A percentile compares a stretch with the other conserved stretches of the same genome.
phyloP scores from a whole-genome alignment of 495 filamentous ascomycete genomes.

The Usnea hakonensis region DNA sequence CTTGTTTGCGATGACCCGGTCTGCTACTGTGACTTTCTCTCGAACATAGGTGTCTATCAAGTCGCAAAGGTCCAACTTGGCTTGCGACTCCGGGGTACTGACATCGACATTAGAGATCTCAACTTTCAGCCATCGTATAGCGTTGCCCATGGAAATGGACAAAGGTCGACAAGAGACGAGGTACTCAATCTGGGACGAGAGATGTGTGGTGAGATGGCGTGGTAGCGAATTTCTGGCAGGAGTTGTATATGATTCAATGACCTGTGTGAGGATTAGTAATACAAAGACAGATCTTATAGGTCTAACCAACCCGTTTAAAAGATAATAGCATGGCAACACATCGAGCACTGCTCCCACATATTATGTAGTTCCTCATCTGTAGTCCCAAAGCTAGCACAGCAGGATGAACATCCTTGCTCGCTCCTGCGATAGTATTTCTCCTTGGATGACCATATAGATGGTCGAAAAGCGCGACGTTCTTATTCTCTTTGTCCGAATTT shows the following conservation, averaged over 20 bases:
- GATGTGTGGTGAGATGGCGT: slow-evolving; percentile 84
- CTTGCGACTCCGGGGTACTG: slow-evolving; percentile 63
- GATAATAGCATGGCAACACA: slow-evolving; percentile 80
- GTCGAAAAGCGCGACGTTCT: slow-evolving; percentile 71
- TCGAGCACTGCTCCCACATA: slow-evolving; percentile 84
- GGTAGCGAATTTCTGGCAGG: slow-evolving; percentile 73
- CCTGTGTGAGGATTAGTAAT: slow-evolving; percentile 38
- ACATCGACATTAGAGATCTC: slow-evolving; percentile 81
- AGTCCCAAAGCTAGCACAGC: slow-evolving; percentile 77
- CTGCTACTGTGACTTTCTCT: slow-evolving; percentile 80
- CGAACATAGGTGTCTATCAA: slow-evolving; percentile 86
- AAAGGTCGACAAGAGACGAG: slow-evolving; percentile 86
- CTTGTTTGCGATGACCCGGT: slow-evolving; percentile 70
- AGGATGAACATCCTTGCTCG: slow-evolving; percentile 83
- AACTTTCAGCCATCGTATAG: slow-evolving; percentile 87
- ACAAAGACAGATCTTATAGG: neutral
- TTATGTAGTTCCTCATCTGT: slow-evolving; percentile 80
- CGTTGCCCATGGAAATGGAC: slow-evolving; percentile 90
- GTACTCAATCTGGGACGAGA: slow-evolving; percentile 92
- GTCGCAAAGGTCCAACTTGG: slow-evolving; percentile 66
- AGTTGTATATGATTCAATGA: slow-evolving; percentile 86
- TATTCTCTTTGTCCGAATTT: slow-evolving; percentile 53
- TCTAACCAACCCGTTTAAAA: slow-evolving; percentile 67
- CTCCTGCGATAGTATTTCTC: slow-evolving; percentile 63
- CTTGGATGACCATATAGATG: slow-evolving; percentile 72